These are phyloP conservation scores for Leucoagaricus sp. DNA, from an alignment of 1,284 basidiomycete genomes.

Conservation along the genomic window DNA sequence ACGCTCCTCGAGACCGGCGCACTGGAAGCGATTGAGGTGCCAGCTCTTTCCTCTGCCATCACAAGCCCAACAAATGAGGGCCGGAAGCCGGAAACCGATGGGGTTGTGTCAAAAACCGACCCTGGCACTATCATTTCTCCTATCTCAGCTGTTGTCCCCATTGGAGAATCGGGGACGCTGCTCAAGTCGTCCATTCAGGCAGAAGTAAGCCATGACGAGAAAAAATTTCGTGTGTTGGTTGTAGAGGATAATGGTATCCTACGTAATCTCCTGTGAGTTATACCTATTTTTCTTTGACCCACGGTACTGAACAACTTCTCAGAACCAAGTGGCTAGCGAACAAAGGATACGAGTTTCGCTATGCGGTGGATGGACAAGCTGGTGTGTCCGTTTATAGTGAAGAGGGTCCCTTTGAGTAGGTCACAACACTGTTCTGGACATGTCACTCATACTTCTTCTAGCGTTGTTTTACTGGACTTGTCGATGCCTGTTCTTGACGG, in stretches of 20 bases:
- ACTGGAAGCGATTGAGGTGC: neutral
- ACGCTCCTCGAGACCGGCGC: neutral
- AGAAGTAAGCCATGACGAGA: constrained; percentile 33
- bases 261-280: constrained; percentile 65
- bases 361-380: constrained; percentile 83
- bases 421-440: constrained; percentile 1
- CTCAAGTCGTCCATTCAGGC: constrained; percentile 54
- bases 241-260: constrained; percentile 85
- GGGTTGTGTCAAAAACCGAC: neutral
- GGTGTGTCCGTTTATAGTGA: constrained; percentile 79
- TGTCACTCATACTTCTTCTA: constrained; percentile 30
- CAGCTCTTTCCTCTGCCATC: neutral
- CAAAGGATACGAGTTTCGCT: constrained; percentile 78
- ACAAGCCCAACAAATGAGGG: neutral
- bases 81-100: neutral
- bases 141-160: constrained; percentile 47
- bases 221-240: constrained; percentile 63
- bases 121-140: neutral
- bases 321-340: constrained; percentile 82
- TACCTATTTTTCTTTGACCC: constrained; percentile 13
- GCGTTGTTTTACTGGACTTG: constrained; percentile 85
- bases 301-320: constrained; percentile 31
- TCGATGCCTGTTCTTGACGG: constrained; percentile 94
- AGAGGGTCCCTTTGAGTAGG: constrained; percentile 74
- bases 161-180: constrained; percentile 62